phyloP scores from a whole-genome alignment of 305 asterid genomes.

The Striga hermonthica region DNA sequence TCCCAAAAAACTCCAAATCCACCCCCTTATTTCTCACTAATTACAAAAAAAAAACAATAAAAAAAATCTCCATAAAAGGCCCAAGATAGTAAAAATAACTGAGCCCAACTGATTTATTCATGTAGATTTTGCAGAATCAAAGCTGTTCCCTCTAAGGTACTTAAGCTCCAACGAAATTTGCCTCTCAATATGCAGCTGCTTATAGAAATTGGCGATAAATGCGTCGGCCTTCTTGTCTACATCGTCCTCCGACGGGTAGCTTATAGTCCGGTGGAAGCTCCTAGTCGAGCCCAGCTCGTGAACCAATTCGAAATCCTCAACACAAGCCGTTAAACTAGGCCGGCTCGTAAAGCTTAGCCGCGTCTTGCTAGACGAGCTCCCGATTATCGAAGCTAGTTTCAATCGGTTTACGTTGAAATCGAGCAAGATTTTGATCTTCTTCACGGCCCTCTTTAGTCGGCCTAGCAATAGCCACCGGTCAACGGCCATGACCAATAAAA shows the following conservation, averaged over 20 bases:
- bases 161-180: conserved; percentile 65
- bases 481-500: conserved; percentile 30
- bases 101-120: background rate
- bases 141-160: conserved; percentile 57
- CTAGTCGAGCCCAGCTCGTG: conserved; percentile 36
- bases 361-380: conserved; percentile 40
- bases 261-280: conserved; percentile 42
- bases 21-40: too few species aligned
- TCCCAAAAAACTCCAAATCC: too few species aligned
- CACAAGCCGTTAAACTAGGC: conserved; percentile 44
- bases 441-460: conserved; percentile 59
- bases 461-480: conserved; percentile 41
- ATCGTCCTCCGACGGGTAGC: conserved; percentile 68
- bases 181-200: conserved; percentile 59
- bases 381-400: conserved; percentile 50
- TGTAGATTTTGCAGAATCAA: conserved; percentile 46
- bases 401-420: conserved; percentile 43
- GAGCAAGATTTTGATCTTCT: conserved; percentile 50
- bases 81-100: too few species aligned
- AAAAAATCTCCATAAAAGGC: too few species aligned
- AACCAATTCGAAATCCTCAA: conserved; percentile 28
- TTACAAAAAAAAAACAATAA: too few species aligned
- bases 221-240: conserved; percentile 68
- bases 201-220: conserved; percentile 61
- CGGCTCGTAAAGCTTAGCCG: conserved; percentile 52